Conservation (phyloP, 1,284 basidiomycete species). For the Naganishia sp. region DNA sequence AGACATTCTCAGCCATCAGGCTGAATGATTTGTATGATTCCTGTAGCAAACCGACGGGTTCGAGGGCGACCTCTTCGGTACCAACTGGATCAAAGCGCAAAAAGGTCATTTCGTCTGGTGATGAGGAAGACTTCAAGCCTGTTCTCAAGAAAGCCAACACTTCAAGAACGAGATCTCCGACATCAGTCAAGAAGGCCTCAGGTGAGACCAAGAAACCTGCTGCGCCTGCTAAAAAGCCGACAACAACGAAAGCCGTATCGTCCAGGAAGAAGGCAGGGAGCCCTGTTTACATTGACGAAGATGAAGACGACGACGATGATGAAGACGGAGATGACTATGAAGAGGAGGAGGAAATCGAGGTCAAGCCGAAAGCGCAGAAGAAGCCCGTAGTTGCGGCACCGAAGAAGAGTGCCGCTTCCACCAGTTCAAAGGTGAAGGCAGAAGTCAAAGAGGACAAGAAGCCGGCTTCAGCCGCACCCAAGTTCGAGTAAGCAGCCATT, state of each 20-base stretch:
- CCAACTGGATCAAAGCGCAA: constrained; percentile 17
- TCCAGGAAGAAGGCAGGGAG: constrained; percentile 7
- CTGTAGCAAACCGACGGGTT: constrained; percentile 7
- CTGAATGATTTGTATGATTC: neutral
- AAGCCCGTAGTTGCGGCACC: neutral
- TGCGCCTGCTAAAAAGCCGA: constrained; percentile 10
- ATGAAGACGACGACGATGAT: constrained; percentile 7
- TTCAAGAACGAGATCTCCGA: neutral
- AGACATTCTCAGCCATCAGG: too few relatives aligned
- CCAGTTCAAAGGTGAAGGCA: constrained; percentile 12
- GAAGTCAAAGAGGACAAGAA: constrained; percentile 14
- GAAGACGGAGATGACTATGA: constrained; percentile 3
- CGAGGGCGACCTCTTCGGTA: neutral
- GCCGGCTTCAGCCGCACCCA: constrained; percentile 7
- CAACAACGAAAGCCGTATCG: constrained; percentile 3
- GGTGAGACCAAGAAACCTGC: neutral
- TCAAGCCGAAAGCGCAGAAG: constrained; percentile 8
- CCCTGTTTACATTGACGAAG: neutral
- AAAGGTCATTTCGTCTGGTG: constrained; percentile 15
- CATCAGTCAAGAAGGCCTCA: neutral
- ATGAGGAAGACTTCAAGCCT: constrained; percentile 25
- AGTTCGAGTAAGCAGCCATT: constrained; percentile 14
- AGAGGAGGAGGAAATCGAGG: constrained; percentile 4
- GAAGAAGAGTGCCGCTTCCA: constrained; percentile 9
- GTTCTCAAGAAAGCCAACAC: constrained; percentile 21